phyloP scores from a whole-genome alignment of 139 green algal species.

The Chlamydomonas sp. region DNA sequence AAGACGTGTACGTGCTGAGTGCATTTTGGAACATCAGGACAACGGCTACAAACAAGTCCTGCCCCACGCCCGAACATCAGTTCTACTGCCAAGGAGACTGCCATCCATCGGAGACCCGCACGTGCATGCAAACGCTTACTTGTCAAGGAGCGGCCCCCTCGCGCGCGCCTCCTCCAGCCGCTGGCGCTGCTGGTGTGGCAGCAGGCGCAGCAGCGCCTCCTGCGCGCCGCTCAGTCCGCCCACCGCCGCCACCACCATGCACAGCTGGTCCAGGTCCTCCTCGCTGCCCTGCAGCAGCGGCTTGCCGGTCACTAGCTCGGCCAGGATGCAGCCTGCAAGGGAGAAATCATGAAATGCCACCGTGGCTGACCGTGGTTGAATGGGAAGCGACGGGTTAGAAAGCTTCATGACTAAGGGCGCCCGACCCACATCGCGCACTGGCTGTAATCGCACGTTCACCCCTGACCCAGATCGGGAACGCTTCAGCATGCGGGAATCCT shows the following conservation, averaged over 20 bases:
- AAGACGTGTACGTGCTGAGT: too few species aligned
- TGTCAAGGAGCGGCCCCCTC: conserved; percentile 17
- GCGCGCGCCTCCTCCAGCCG: conserved; percentile 7
- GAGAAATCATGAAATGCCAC: background rate
- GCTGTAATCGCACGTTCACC: too few species aligned
- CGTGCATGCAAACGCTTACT: background rate
- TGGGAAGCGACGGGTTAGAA: background rate
- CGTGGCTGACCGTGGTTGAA: background rate
- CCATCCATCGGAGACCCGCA: too few species aligned
- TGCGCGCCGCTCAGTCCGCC: background rate
- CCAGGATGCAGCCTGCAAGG: conserved; percentile 20
- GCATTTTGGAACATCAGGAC: background rate
- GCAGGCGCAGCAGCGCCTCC: conserved; percentile 19
- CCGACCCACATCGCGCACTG: too few species aligned
- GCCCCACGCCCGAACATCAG: too few species aligned
- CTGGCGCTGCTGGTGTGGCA: background rate
- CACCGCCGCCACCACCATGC: background rate
- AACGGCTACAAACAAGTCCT: background rate
- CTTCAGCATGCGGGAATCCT: too few species aligned
- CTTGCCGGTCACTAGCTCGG: conserved; percentile 20
- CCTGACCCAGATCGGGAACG: too few species aligned
- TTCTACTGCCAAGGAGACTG: too few species aligned
- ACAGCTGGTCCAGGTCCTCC: conserved; percentile 25
- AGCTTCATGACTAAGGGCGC: background rate
- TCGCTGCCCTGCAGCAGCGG: conserved; percentile 27